Percentiles rank a stretch among this genome's conserved stretches.
Conservation (phyloP, 177 flowering plant genomes). For the Vitis hybrid region DNA sequence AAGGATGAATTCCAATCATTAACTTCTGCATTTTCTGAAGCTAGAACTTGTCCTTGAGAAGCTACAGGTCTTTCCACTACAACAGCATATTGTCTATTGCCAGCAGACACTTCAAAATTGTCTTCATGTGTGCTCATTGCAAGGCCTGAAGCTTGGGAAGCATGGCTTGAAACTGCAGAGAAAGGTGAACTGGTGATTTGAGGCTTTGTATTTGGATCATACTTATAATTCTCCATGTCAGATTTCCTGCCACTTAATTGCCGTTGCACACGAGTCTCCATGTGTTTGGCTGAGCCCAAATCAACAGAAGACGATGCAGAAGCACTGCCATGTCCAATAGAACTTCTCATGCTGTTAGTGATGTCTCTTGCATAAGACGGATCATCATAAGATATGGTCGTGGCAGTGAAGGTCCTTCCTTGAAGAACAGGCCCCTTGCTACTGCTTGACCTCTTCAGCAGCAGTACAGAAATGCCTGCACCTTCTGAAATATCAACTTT, state of each 20-base stretch:
- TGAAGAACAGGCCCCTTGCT: slow-evolving; percentile 71
- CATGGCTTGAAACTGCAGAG: slow-evolving; percentile 46
- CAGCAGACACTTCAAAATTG: slow-evolving; percentile 30
- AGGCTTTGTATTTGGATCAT: slow-evolving; percentile 35
- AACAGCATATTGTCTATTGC: slow-evolving; percentile 26
- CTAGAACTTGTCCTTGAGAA: slow-evolving; percentile 19
- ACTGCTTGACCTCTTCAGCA: slow-evolving; percentile 77
- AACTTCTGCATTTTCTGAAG: slow-evolving; percentile 28
- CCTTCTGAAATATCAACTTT: slow-evolving; percentile 55
- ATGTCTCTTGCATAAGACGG: slow-evolving; percentile 64
- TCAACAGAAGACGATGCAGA: slow-evolving; percentile 82
- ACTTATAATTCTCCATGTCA: slow-evolving; percentile 53
- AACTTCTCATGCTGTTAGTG: slow-evolving; percentile 64
- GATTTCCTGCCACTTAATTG: slow-evolving; percentile 60
- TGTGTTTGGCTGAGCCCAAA: slow-evolving; percentile 56
- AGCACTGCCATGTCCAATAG: slow-evolving; percentile 58
- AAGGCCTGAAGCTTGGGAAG: slow-evolving; percentile 34
- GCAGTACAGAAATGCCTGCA: slow-evolving; percentile 69
- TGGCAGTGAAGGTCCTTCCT: slow-evolving; percentile 61
- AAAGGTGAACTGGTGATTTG: slow-evolving; percentile 46
- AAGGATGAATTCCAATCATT: slow-evolving; percentile 20
- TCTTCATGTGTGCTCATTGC: slow-evolving; percentile 42
- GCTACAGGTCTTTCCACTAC: slow-evolving; percentile 21
- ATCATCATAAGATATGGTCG: slow-evolving; percentile 59
- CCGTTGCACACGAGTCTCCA: slow-evolving; percentile 54